Conservation (phyloP, 176 grass and related monocot species). For the Oryza glaberrima region DNA sequence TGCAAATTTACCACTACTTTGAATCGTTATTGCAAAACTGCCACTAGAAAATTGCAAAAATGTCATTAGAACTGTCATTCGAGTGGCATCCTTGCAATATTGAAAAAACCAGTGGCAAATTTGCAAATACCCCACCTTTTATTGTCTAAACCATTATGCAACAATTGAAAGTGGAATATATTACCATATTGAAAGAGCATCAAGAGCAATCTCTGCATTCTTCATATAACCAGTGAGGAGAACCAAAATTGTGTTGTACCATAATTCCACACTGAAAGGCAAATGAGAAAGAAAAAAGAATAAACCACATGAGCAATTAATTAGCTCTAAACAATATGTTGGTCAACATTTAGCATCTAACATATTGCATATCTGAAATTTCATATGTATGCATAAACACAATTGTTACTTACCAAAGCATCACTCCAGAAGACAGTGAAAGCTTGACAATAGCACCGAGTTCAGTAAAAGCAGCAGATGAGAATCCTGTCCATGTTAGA, state of each 20-base stretch:
- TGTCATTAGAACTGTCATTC: too few relatives aligned
- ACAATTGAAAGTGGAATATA: background rate
- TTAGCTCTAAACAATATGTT: too few relatives aligned
- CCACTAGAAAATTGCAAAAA: too few relatives aligned
- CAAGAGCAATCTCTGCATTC: conserved; percentile 81
- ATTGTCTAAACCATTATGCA: background rate
- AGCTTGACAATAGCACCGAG: conserved; percentile 62
- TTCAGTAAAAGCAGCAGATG: conserved; percentile 48
- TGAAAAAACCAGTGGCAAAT: too few relatives aligned
- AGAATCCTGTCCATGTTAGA: conserved; percentile 73
- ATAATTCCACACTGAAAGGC: conserved; percentile 74
- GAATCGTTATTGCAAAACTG: too few relatives aligned
- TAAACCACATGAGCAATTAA: too few relatives aligned
- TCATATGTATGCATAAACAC: background rate
- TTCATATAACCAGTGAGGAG: conserved; percentile 87
- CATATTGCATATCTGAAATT: background rate
- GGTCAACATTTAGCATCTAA: too few relatives aligned
- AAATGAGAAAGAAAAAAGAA: background rate
- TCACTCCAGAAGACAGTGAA: conserved; percentile 77
- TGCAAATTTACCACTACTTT: too few relatives aligned
- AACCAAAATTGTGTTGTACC: conserved; percentile 86
- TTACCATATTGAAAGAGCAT: conserved; percentile 95
- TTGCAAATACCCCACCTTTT: background rate
- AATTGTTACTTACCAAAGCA: conserved; percentile 70
- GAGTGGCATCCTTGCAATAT: too few relatives aligned